phyloP scores from a whole-genome alignment of 106 monocot genomes.

The Allium cepa region DNA sequence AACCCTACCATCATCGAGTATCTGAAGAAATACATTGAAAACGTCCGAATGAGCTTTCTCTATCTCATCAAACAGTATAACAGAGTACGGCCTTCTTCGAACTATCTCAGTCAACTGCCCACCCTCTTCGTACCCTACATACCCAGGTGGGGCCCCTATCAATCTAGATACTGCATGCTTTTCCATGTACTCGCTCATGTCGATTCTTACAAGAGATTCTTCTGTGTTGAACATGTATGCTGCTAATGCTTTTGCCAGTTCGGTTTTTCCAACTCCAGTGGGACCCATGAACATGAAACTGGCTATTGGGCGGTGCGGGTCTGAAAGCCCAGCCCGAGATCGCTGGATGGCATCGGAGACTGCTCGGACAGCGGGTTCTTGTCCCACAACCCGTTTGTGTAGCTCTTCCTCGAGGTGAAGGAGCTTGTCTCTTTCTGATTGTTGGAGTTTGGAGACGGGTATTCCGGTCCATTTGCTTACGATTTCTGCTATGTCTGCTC shows the following conservation, averaged over 20 bases:
- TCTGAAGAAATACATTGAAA: constrained; percentile 97
- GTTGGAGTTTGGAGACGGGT: constrained; percentile 89
- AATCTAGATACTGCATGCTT: constrained; percentile 95
- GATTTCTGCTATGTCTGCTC: constrained; percentile 89
- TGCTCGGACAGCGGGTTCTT: constrained; percentile 82
- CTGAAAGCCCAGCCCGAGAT: constrained; percentile 89
- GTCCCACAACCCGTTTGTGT: constrained; percentile 92
- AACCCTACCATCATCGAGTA: constrained; percentile 93
- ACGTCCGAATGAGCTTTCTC: constrained; percentile 99
- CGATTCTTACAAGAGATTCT: constrained; percentile 94
- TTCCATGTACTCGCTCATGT: constrained; percentile 99
- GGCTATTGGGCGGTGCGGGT: constrained; percentile 92
- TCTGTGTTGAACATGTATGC: constrained; percentile 96
- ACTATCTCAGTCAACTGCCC: constrained; percentile 88
- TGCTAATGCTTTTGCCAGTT: constrained; percentile 90
- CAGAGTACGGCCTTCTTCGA: constrained; percentile 82
- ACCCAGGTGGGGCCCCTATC: constrained; percentile 96
- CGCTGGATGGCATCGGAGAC: constrained; percentile 97
- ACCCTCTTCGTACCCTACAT: constrained; percentile 98
- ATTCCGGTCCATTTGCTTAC: constrained; percentile 99
- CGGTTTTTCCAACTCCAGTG: constrained; percentile 96
- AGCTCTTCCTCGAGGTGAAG: constrained; percentile 90
- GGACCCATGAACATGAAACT: constrained; percentile 99
- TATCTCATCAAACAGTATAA: constrained; percentile 96
- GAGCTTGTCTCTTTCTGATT: constrained; percentile 94